Percentiles rank a stretch among this genome's conserved stretches.
Evolutionary conservation across 148 eudicot genomes (phyloP).

Genomic region (Rhododendron henanense): DNA sequence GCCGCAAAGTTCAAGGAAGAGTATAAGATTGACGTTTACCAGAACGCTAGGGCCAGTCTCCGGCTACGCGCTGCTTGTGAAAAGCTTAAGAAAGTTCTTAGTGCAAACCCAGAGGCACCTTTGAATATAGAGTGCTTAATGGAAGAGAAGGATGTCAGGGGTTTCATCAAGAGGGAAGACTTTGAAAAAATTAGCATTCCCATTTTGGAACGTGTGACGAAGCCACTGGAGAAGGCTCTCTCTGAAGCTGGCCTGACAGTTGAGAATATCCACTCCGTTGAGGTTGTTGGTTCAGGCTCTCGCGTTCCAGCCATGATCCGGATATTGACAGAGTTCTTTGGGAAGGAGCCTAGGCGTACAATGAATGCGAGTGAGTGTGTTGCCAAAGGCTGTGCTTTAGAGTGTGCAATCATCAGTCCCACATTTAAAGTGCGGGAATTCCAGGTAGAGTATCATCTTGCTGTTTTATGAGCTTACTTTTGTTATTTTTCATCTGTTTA

Average conservation of each 20-base stretch:
- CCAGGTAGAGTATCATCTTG: constrained; percentile 42
- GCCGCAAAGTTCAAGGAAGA: constrained; percentile 80
- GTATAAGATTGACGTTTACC: constrained; percentile 77
- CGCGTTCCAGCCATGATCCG: constrained; percentile 77
- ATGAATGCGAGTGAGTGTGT: constrained; percentile 99
- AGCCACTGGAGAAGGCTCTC: constrained; percentile 92
- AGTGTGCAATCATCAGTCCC: constrained; percentile 93
- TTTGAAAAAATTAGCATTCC: constrained; percentile 79
- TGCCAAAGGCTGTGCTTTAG: constrained; percentile 83
- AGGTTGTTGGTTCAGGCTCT: constrained; percentile 93
- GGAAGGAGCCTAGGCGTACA: constrained; percentile 92
- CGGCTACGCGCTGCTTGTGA: constrained; percentile 86
- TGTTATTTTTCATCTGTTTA: neutral
- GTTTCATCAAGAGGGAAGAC: constrained; percentile 81
- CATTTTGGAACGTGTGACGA: constrained; percentile 81
- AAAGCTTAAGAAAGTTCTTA: constrained; percentile 85
- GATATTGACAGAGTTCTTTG: constrained; percentile 83
- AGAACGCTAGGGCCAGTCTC: constrained; percentile 89
- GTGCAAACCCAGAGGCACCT: constrained; percentile 97
- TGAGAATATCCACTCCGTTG: constrained; percentile 77
- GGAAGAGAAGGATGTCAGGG: constrained; percentile 94
- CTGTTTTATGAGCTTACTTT: neutral
- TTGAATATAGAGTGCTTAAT: constrained; percentile 92
- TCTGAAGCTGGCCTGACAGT: constrained; percentile 68
- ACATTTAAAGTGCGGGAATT: constrained; percentile 92